These are phyloP conservation scores for Amanita rubescens DNA, from an alignment of 768 basidiomycete genomes.

Conservation along the genomic window DNA sequence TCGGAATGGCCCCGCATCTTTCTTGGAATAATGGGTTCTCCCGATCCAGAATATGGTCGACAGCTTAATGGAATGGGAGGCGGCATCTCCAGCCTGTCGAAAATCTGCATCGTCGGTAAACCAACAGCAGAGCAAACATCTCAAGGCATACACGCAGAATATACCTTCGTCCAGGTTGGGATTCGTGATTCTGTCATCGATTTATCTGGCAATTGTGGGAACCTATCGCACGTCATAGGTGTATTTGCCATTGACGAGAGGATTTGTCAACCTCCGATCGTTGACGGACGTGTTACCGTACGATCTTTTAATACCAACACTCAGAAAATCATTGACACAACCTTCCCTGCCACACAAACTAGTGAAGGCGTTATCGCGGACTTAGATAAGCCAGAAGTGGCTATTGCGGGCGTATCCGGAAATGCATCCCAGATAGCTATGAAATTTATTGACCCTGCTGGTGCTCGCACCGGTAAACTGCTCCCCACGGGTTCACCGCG, in stretches of 20 bases:
- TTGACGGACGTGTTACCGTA: conserved; percentile 21
- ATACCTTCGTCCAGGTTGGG: conserved; percentile 63
- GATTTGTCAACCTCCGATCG: conserved; percentile 28
- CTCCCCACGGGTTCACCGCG: conserved; percentile 51
- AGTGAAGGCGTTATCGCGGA: conserved; percentile 27
- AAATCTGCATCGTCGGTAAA: conserved; percentile 58
- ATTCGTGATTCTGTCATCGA: conserved; percentile 56
- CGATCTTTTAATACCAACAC: conserved; percentile 70
- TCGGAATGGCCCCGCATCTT: conserved; percentile 55
- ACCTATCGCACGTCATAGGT: conserved; percentile 66
- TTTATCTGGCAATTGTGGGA: conserved; percentile 71
- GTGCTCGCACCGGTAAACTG: conserved; percentile 64
- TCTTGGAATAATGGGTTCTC: conserved; percentile 75
- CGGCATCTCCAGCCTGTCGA: conserved; percentile 67
- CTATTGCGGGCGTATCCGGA: conserved; percentile 65
- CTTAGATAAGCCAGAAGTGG: conserved; percentile 41
- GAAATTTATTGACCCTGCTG: conserved; percentile 59
- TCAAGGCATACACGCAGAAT: conserved; percentile 51
- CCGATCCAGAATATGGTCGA: conserved; percentile 56
- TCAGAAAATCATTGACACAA: conserved; percentile 57
- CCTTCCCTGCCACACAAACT: conserved; percentile 45
- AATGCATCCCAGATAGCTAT: conserved; percentile 56
- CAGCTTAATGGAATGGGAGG: conserved; percentile 83
- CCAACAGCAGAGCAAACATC: conserved; percentile 35
- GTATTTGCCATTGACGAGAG: conserved; percentile 66